These are phyloP conservation scores for Microbotryum lychnidis-dioicae DNA, from an alignment of 1,284 basidiomycete species.

Conservation along the genomic window DNA sequence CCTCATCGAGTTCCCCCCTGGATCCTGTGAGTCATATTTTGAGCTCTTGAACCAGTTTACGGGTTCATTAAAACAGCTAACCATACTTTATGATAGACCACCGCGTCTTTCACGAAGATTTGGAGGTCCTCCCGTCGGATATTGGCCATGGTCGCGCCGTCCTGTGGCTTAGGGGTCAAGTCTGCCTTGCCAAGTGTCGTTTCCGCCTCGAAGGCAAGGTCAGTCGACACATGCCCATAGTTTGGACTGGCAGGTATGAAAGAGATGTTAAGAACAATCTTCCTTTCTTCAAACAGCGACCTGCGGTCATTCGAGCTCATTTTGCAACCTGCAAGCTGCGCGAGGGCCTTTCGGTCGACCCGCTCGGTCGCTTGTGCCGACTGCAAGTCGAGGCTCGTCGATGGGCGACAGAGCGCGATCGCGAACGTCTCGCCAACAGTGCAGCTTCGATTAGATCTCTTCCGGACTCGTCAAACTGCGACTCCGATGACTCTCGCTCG, in stretches of 20 bases:
- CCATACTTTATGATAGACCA: background rate
- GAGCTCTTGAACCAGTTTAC: background rate
- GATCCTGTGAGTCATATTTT: conserved; percentile 12
- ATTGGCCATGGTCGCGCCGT: conserved; percentile 2
- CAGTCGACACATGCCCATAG: background rate
- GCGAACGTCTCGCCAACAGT: background rate
- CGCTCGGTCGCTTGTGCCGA: conserved; percentile 22
- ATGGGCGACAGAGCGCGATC: background rate
- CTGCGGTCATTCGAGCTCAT: conserved; percentile 26
- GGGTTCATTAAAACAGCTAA: background rate
- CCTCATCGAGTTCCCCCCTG: conserved; percentile 12
- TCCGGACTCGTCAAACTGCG: background rate
- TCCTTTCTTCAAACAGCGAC: background rate
- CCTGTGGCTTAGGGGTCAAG: conserved; percentile 16
- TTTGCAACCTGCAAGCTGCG: conserved; percentile 17
- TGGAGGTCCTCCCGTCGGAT: conserved; percentile 24
- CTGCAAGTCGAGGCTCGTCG: conserved; percentile 16
- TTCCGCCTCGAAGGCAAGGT: conserved; percentile 16
- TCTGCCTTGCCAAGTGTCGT: conserved; percentile 11
- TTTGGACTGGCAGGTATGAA: background rate
- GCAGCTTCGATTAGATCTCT: no score
- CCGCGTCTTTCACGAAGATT: conserved; percentile 10
- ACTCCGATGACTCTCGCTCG: no score
- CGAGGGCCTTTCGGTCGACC: conserved; percentile 1
- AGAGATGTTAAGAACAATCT: background rate